phyloP scores from a whole-genome alignment of 1,139 yeast genomes.

The Geotrichum phurueaensis region DNA sequence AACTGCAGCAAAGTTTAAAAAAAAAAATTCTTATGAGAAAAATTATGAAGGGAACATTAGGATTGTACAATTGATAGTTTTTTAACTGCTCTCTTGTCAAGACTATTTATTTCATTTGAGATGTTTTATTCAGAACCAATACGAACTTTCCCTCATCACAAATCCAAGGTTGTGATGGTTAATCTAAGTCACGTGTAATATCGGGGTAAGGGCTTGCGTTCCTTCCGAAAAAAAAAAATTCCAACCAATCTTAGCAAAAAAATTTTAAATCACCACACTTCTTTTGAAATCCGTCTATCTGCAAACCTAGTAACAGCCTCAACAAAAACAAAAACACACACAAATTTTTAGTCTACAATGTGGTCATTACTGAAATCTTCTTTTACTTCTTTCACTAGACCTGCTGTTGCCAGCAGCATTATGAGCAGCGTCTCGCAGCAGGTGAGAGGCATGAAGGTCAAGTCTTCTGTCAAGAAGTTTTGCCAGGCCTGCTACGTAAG shows the following conservation, averaged over 20 bases:
- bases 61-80: no score
- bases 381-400: constrained; percentile 15
- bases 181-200: not conserved
- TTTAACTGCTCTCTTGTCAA: not conserved
- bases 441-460: constrained; percentile 55
- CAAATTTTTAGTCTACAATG: constrained; percentile 1
- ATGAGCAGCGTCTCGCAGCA: constrained; percentile 19
- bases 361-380: constrained; percentile 16
- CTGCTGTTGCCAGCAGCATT: constrained; percentile 16
- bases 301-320: not conserved
- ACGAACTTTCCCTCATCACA: not conserved
- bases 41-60: no score
- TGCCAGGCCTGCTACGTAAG: constrained; percentile 77
- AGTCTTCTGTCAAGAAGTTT: constrained; percentile 84
- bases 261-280: not conserved
- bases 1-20: no score
- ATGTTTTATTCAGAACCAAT: not conserved
- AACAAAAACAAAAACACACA: not conserved
- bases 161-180: not conserved
- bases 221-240: not conserved
- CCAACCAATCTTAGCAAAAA: not conserved
- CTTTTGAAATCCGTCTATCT: not conserved
- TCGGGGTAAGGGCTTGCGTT: not conserved
- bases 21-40: no score
- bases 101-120: not conserved